A percentile compares a stretch with the other conserved stretches of the same genome.
Evolutionary conservation across 352 stramenopile species (phyloP).

Genomic region (Phytophthora colocasiae): DNA sequence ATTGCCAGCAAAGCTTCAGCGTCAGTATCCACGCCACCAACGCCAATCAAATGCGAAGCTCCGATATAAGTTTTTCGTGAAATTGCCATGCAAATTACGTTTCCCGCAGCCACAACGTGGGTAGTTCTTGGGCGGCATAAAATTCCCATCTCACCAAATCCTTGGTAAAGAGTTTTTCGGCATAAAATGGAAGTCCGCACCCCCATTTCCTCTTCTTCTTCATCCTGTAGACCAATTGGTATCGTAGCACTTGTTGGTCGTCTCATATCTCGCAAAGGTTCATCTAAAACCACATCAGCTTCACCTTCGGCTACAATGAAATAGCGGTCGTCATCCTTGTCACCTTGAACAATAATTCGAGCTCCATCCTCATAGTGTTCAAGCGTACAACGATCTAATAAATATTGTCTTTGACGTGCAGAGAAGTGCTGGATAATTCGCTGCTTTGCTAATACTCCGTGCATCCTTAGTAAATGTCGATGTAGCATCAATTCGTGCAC

Average conservation of each 20-base stretch:
- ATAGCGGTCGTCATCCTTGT: constrained; percentile 68
- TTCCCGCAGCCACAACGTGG: constrained; percentile 51
- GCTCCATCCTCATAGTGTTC: constrained; percentile 52
- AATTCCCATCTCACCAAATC: constrained; percentile 85
- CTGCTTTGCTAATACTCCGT: constrained; percentile 67
- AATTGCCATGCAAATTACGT: constrained; percentile 55
- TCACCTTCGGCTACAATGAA: constrained; percentile 76
- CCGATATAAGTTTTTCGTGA: constrained; percentile 56
- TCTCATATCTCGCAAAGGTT: constrained; percentile 22
- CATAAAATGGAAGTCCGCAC: constrained; percentile 46
- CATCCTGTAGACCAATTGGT: background rate
- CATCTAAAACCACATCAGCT: constrained; percentile 58
- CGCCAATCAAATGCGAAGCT: constrained; percentile 44
- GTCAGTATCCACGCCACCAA: constrained; percentile 50
- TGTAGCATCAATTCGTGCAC: constrained; percentile 70
- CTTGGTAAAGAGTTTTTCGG: constrained; percentile 67
- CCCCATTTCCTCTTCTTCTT: constrained; percentile 7
- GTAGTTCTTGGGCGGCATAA: constrained; percentile 63
- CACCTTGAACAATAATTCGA: constrained; percentile 60
- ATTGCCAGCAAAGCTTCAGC: constrained; percentile 65
- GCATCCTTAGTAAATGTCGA: constrained; percentile 56
- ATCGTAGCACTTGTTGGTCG: background rate
- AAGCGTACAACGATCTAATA: constrained; percentile 63
- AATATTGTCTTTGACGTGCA: constrained; percentile 22
- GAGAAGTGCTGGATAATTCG: constrained; percentile 69